Evolutionary conservation across 179 eudicot genomes (phyloP).

Genomic region (Vitellaria paradoxa): DNA sequence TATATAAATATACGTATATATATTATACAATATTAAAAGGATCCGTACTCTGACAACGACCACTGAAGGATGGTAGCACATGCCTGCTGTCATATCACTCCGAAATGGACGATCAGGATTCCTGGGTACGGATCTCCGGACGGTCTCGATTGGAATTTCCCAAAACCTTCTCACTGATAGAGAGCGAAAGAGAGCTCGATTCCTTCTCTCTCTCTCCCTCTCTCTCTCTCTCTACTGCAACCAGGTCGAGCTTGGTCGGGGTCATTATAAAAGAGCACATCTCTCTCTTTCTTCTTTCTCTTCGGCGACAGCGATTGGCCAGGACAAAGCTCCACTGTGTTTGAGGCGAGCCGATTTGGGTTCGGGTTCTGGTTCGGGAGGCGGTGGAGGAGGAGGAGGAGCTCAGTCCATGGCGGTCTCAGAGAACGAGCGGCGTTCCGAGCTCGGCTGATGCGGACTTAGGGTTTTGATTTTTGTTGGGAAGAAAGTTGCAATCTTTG

Average conservation of each 20-base stretch:
- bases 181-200: slow-evolving; percentile 11
- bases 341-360: background rate
- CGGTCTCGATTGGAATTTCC: slow-evolving; percentile 43
- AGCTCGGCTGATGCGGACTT: slow-evolving; percentile 19
- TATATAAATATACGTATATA: background rate
- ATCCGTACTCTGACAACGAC: slow-evolving; percentile 90
- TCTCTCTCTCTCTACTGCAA: slow-evolving; percentile 28
- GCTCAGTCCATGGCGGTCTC: slow-evolving; percentile 16
- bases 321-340: slow-evolving; percentile 12
- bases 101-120: slow-evolving; percentile 52
- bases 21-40: slow-evolving; percentile 5
- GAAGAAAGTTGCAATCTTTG: background rate
- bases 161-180: slow-evolving; percentile 15
- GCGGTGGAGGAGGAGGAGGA: background rate
- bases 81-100: slow-evolving; percentile 79
- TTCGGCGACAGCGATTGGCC: slow-evolving; percentile 18
- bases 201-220: slow-evolving; percentile 9
- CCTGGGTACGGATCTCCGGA: slow-evolving; percentile 38
- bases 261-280: slow-evolving; percentile 20
- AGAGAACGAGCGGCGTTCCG: slow-evolving; percentile 10
- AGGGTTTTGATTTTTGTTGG: background rate
- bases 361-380: too few species aligned
- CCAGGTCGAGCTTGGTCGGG: slow-evolving; percentile 43
- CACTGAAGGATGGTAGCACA: slow-evolving; percentile 97
- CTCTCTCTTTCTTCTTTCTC: background rate